Evolutionary conservation across 345 rosid genomes (phyloP), one percentile per base, ranked within the genome.

Genomic region (Linum trigynum): DNA sequence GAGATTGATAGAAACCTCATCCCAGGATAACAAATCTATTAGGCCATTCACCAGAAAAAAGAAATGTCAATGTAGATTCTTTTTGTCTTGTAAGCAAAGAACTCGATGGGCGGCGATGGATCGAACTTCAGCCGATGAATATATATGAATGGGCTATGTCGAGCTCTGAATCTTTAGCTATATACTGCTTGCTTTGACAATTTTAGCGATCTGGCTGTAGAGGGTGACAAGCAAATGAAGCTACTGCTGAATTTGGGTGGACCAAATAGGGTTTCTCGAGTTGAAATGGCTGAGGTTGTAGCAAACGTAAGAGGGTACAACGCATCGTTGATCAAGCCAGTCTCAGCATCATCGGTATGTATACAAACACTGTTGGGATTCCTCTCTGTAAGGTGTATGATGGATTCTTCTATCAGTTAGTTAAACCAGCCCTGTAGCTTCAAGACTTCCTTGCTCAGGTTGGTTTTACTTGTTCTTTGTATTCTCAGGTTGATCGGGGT

Each of bases 201-300:
- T 41, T 41, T 4, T 41, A 4, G 9, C 5, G 45, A 8, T 41
- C 9, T 48, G 53, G 7, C 14, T 48, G 53, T 61, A 90, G 96
- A 81, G 68, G 82, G 77, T 62, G 32, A 23, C 1, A 80, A 86
- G 80, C 73, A 68, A 71, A 84, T 86, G 96, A 82, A 76, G 69
- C 62, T 85, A 53, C 78, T 92, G 35, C 72, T 92, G 62, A 92
- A 92, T 70, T 81, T 85, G 65, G 96, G 94, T 64, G 97, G 97
- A 70, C 91, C 86, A 0, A 87, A 92, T 61, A 82, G 97, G 68
- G 80, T 87, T 9, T 92, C 97, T 55, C 92, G 94, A 59, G 87
- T 82, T 81, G 83, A 90, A 71, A 92, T 92, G 96, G 98, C 98
- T 0, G 83, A 92, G 78, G 72, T 74, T 16, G 91, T 90, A 69